Evolutionary conservation across 2,329 filamentous ascomycete genomes (phyloP).

Genomic region (Diplocarpon rosae): DNA sequence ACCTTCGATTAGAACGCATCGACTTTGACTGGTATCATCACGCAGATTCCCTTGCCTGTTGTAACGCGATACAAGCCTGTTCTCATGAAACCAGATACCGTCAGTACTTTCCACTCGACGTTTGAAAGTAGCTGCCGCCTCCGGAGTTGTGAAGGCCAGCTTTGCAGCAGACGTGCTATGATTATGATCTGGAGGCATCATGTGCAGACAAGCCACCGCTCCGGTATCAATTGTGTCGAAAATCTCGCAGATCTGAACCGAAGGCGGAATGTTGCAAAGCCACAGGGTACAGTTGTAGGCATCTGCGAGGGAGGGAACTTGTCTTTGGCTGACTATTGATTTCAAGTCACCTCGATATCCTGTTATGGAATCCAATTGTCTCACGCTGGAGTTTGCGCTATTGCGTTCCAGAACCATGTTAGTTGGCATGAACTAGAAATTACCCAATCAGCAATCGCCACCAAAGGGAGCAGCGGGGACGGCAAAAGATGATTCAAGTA

Average conservation of each 20-base stretch:
- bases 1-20: constrained; percentile 10
- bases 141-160: constrained; percentile 13
- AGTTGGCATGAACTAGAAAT: neutral
- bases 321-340: constrained; percentile 1
- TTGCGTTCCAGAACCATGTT: constrained; percentile 4
- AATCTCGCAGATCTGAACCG: constrained; percentile 6
- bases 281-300: constrained; percentile 17
- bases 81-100: constrained; percentile 3
- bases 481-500: too few species aligned
- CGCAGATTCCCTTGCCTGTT: constrained; percentile 10
- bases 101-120: neutral
- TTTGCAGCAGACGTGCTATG: constrained; percentile 14
- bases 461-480: too few species aligned
- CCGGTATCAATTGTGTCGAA: constrained; percentile 13
- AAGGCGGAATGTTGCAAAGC: constrained; percentile 13
- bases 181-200: constrained; percentile 4
- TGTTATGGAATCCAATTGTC: neutral
- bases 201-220: constrained; percentile 12
- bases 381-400: too few species aligned
- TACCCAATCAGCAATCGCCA: too few species aligned
- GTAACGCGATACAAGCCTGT: constrained; percentile 3
- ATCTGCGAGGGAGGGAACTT: constrained; percentile 8
- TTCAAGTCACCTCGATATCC: constrained; percentile 1
- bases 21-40: constrained; percentile 1
- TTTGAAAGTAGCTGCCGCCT: constrained; percentile 6